A percentile compares a stretch with the other conserved stretches of the same genome.
These are phyloP conservation scores for Delitschia confertaspora DNA, from an alignment of 495 filamentous ascomycete species.

Conservation along the genomic window DNA sequence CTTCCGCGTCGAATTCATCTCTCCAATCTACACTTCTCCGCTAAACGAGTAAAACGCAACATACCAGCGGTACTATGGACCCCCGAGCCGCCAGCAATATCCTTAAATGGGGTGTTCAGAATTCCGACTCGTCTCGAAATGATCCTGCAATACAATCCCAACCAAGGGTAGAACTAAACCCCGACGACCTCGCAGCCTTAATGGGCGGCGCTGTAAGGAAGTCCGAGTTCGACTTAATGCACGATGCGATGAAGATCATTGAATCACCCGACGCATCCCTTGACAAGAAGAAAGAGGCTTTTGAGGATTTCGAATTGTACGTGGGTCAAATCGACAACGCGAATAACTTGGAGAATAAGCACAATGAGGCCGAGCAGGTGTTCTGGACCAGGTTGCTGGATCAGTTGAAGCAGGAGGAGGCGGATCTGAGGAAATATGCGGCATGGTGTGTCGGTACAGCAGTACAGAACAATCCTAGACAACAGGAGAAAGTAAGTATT, in stretches of 20 bases:
- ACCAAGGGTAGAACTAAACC: conserved; percentile 45
- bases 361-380: conserved; percentile 67
- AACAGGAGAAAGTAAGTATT: conserved; percentile 58
- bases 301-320: conserved; percentile 93
- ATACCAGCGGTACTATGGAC: too few species aligned
- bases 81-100: too few species aligned
- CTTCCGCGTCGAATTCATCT: too few species aligned
- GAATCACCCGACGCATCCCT: conserved; percentile 46
- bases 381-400: conserved; percentile 73
- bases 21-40: too few species aligned
- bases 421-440: conserved; percentile 66
- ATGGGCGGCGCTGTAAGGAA: conserved; percentile 53
- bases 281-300: conserved; percentile 74
- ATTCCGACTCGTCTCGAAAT: conserved; percentile 45
- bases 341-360: conserved; percentile 94
- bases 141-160: conserved; percentile 32
- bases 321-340: conserved; percentile 91
- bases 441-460: conserved; percentile 91
- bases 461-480: conserved; percentile 86
- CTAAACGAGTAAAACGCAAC: too few species aligned
- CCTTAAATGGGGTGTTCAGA: conserved; percentile 89
- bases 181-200: conserved; percentile 59
- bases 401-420: conserved; percentile 57
- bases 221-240: conserved; percentile 85
- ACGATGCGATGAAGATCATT: conserved; percentile 66